Evolutionary conservation across 345 rosid species (phyloP), one percentile per base, ranked within the genome.

Genomic region (Isatis tinctoria): DNA sequence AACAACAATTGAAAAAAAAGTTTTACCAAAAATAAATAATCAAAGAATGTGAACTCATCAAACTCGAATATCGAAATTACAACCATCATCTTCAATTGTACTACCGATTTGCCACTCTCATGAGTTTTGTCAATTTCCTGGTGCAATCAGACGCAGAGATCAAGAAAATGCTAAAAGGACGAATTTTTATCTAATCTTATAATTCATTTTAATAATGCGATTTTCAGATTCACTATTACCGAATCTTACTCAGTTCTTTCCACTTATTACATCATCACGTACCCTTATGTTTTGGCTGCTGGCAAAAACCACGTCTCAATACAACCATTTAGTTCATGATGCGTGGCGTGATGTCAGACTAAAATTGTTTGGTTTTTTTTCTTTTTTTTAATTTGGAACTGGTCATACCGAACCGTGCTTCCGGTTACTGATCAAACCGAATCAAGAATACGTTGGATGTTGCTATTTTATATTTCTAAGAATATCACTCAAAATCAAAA

Each of bases 61-160:
- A 18, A 40, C 2, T 58, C 0, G 16, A 28, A 64, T 49, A 14
- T 48, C 68, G n/a, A 35, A 51, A 72, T 17, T 35, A 66, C 22
- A 69, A 69, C 11, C 10, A 49, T 62, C 61, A 0, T 65, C 30
- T 65, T 65, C 40, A 6, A 11, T 26, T 56, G 49, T 77, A 27
- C 28, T 30, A 71, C 57, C 40, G 68, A 72, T 76, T 69, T 66
- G 77, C 77, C 81, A 72, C 69, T 60, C 69, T 78, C 81, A 78
- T 73, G 77, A 78, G 81, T 24, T 58, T 78, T 78, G 77, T 77
- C 69, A 49, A 57, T 39, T 30, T 71, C 69, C 37, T 60, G 32
- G 14, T 41, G 36, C 71, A 74, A 57, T 28, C 43, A 40, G 73
- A 74, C n/a, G n/a, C 67, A 74, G 24, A 58, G 53, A 57, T 67